Percentiles rank a stretch among this genome's conserved stretches.
Evolutionary conservation across 2,329 filamentous ascomycete species (phyloP).

Genomic region (Fusarium succisae): DNA sequence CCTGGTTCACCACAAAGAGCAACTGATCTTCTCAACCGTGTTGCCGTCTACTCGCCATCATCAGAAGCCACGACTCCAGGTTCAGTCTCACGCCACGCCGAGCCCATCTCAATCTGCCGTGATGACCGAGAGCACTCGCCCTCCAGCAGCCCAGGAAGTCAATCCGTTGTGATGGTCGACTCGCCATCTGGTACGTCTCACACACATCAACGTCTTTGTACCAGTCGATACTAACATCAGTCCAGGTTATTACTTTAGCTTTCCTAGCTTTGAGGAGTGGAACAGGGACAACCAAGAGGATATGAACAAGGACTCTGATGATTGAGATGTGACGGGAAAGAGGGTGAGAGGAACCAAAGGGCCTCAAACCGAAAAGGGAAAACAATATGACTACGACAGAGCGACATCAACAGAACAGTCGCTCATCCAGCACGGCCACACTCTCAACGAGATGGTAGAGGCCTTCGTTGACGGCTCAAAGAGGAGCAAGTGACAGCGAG

Average conservation of each 20-base stretch:
- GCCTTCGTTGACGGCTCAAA: constrained; percentile 12
- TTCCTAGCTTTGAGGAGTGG: constrained; percentile 77
- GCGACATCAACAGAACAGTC: constrained; percentile 15
- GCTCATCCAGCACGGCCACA: constrained; percentile 11
- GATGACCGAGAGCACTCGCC: constrained; percentile 33
- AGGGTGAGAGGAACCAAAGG: constrained; percentile 25
- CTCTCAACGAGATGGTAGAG: constrained; percentile 4
- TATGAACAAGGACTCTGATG: constrained; percentile 39
- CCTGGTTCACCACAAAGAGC: constrained; percentile 61
- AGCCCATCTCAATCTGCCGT: constrained; percentile 38
- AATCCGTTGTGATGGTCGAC: constrained; percentile 39
- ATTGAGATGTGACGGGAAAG: constrained; percentile 31
- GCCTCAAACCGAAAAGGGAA: constrained; percentile 29
- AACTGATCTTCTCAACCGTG: constrained; percentile 63
- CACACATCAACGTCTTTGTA: background rate
- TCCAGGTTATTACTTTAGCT: constrained; percentile 71
- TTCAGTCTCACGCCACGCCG: constrained; percentile 32
- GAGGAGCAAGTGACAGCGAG: constrained; percentile 27
- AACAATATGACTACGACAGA: constrained; percentile 21
- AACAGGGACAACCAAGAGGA: constrained; percentile 51
- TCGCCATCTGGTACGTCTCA: constrained; percentile 41
- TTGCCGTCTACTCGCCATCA: constrained; percentile 58
- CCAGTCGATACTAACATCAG: constrained; percentile 49
- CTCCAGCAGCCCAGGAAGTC: constrained; percentile 33
- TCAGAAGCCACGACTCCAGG: constrained; percentile 31